Evolutionary conservation across 2,329 filamentous ascomycete genomes (phyloP), one percentile per base, ranked within the genome.

Genomic region (Endocalyx cinctus): DNA sequence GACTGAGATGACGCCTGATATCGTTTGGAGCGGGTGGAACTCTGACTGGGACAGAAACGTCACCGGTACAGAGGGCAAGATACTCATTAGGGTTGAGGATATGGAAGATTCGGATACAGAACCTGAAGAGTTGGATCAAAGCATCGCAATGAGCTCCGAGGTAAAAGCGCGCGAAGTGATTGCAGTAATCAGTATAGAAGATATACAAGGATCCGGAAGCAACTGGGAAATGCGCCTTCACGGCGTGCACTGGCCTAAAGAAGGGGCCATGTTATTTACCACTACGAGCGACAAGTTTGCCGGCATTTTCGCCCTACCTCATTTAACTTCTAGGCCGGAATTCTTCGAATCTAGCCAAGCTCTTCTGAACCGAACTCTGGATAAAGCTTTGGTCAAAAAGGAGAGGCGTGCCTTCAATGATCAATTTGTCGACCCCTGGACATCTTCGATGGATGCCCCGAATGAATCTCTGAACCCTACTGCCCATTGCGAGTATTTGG

Each of bases 281-380:
- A 96, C 90, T 1, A 90, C 88, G 29, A 96, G 88, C 58, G 85
- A 95, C 54, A 96, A 94, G 65, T 92, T 92, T 52, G 79, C 83
- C n/a, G 89, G 92, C 27, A 82, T 97, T 35, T 94, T 94, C 57
- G 84, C 82, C 3, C 66, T 97, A 29, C 89, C 92, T 17, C 88
- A 97, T 58, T 72, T 98, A 32, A 70, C 84, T 1, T 73, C 86
- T 0, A 59, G 66, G 14, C 54, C 64, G 4, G 66, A 75, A 30
- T 79, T 72, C 51, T 78, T 77, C 55, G 56, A 63, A 51, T 70
- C 74, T 40, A 70, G 78, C 63, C 58, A 82, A 51, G 65, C 66
- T 31, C 64, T 94, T 12, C 67, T 97, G 22, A 85, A 90, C 49
- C 69, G 74, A 43, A 89, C 85, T 0, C 66, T 96, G 11, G 72